Conservation (phyloP, 768 basidiomycete genomes). For the Mycena chlorophos region DNA sequence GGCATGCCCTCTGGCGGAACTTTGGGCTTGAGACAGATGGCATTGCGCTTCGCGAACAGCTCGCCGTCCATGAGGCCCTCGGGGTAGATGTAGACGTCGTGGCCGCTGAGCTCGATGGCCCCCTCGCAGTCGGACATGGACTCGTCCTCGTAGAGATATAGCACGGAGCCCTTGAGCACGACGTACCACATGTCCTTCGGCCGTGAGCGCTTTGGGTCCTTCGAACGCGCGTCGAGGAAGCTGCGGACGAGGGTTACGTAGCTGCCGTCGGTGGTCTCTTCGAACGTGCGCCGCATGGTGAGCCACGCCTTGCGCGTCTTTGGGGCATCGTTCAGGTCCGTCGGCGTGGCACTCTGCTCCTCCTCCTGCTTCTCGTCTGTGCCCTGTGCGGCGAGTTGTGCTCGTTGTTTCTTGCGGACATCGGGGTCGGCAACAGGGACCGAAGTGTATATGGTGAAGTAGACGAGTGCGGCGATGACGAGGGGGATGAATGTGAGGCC, state of each 20-base stretch:
- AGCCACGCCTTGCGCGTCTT: constrained; percentile 79
- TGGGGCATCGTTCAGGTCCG: constrained; percentile 55
- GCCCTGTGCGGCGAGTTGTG: constrained; percentile 27
- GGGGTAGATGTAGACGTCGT: constrained; percentile 75
- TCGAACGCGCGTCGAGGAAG: constrained; percentile 78
- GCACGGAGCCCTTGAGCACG: constrained; percentile 85
- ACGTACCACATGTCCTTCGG: constrained; percentile 94
- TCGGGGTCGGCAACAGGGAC: constrained; percentile 69
- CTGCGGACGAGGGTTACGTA: constrained; percentile 81
- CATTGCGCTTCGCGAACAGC: constrained; percentile 86
- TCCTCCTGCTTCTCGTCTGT: constrained; percentile 32
- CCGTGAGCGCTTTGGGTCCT: constrained; percentile 78
- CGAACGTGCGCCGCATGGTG: constrained; percentile 77
- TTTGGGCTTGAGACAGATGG: constrained; percentile 74
- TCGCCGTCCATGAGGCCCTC: constrained; percentile 82
- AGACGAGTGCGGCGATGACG: constrained; percentile 55
- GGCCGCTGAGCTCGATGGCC: constrained; percentile 81
- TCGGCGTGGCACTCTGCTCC: constrained; percentile 30
- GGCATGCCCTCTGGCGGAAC: constrained; percentile 36
- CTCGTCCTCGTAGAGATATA: constrained; percentile 95
- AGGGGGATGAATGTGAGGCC: constrained; percentile 90
- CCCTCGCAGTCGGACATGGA: constrained; percentile 86
- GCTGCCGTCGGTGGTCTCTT: constrained; percentile 64
- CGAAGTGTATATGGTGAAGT: constrained; percentile 77
- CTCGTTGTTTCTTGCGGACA: constrained; percentile 40